A percentile compares a stretch with the other conserved stretches of the same genome.
These are phyloP conservation scores for Stromatinia cepivora DNA, from an alignment of 2,329 filamentous ascomycete genomes.

Conservation along the genomic window DNA sequence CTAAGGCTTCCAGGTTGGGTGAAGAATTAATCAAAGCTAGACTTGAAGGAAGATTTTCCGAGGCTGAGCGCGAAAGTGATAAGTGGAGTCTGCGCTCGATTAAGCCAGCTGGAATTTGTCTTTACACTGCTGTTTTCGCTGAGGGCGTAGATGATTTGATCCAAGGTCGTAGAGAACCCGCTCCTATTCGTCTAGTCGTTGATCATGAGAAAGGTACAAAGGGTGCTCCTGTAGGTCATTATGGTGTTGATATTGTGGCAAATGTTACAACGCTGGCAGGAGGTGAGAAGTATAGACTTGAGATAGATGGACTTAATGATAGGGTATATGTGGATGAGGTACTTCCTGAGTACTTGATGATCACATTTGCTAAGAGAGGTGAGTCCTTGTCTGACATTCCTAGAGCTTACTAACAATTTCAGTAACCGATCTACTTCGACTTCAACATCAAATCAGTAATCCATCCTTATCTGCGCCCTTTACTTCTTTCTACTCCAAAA, in stretches of 20 bases:
- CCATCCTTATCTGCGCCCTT: conserved; percentile 64
- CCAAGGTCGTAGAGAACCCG: conserved; percentile 66
- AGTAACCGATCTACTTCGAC: conserved; percentile 73
- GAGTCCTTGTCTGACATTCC: conserved; percentile 41
- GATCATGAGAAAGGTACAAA: conserved; percentile 68
- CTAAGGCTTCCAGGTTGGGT: conserved; percentile 71
- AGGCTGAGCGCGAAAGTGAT: conserved; percentile 76
- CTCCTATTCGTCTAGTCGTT: conserved; percentile 70
- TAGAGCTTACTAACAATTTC: conserved; percentile 41
- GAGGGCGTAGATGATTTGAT: conserved; percentile 63
- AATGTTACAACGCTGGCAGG: conserved; percentile 55
- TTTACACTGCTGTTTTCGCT: conserved; percentile 71
- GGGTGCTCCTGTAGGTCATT: conserved; percentile 64
- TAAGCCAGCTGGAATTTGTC: conserved; percentile 58
- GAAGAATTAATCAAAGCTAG: conserved; percentile 87
- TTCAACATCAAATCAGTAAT: conserved; percentile 69
- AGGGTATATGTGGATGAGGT: conserved; percentile 74
- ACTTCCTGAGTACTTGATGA: conserved; percentile 68
- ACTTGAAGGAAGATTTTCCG: conserved; percentile 80
- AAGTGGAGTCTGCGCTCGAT: conserved; percentile 78
- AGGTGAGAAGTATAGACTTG: conserved; percentile 57
- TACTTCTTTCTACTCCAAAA: conserved; percentile 75
- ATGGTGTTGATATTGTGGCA: conserved; percentile 70
- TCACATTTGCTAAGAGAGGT: conserved; percentile 74
- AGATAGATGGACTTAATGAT: conserved; percentile 66